Evolutionary conservation across 2,329 filamentous ascomycete genomes (phyloP), one percentile per base, ranked within the genome.

Genomic region (Xylariaceae sp.): DNA sequence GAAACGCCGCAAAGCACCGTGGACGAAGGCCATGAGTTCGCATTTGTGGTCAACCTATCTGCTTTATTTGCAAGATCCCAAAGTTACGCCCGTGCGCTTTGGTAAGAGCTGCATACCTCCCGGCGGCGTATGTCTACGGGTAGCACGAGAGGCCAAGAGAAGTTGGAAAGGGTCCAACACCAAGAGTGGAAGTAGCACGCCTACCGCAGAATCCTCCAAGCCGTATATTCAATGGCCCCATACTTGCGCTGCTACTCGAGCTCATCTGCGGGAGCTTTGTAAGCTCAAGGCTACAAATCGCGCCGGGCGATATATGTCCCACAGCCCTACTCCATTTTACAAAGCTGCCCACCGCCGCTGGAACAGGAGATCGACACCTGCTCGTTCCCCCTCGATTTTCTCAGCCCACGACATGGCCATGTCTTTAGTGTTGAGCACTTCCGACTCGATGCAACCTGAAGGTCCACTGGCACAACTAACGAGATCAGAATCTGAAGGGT

Each of bases 31-130:
- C 18, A 88, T 89, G 84, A 85, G 78, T 71, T 75, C 81, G 12
- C 86, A 89, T 64, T 72, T 89, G 9, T 89, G 86, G 86, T 79
- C 82, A 4, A 87, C 83, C 1, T 89, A 88, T 66, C 74, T 82
- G 55, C 74, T 86, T 50, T 89, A 89, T 64, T 74, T 89, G 41
- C 83, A 87, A 67, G 86, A 89, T 63, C 85, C 86, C 44, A 85
- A 83, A 47, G 84, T 88, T 2, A 89, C 86, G 1, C 86, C 86
- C 0, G 84, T 89, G 59, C 80, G 83, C 49, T 78, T 87, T 52
- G 81, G 84, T 57, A 86, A 85, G 65, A 85, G 83, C 65, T 80
- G 81, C 54, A 81, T 89, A 21, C 86, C 86, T 7, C 86, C 86
- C 2, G 78, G 85, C 43, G 86, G 86, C 16, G 85, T 89, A 9